Percentiles rank a stretch among this genome's conserved stretches.
Conservation (phyloP, 192 early-diverging fungal genomes). For the Phlyctochytrium planicorne region DNA sequence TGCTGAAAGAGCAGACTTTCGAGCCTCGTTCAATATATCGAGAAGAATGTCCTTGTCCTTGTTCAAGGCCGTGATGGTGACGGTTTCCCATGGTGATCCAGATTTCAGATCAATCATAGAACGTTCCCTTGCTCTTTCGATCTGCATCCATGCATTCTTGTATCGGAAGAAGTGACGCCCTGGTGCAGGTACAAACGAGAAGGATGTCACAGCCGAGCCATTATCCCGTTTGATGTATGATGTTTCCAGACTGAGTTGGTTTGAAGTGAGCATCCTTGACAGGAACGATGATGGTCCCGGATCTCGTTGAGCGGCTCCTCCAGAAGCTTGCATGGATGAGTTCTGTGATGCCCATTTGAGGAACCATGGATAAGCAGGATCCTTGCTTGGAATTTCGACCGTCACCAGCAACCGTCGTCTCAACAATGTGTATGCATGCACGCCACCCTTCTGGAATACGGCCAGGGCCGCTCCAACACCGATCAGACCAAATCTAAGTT, state of each 20-base stretch:
- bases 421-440: slow-evolving; percentile 64
- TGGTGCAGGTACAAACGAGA: slow-evolving; percentile 88
- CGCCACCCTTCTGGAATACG: slow-evolving; percentile 68
- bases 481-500: slow-evolving; percentile 71
- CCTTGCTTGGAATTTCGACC: slow-evolving; percentile 92
- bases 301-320: background rate
- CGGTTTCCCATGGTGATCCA: slow-evolving; percentile 92
- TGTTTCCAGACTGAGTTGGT: slow-evolving; percentile 24
- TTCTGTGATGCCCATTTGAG: slow-evolving; percentile 75
- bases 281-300: background rate
- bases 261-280: background rate
- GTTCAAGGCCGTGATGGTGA: slow-evolving; percentile 86
- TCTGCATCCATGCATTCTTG: slow-evolving; percentile 76
- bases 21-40: slow-evolving; percentile 77
- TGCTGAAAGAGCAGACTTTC: slow-evolving; percentile 74
- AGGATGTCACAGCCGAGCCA: slow-evolving; percentile 78
- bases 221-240: slow-evolving; percentile 85
- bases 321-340: background rate
- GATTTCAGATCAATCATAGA: slow-evolving; percentile 75
- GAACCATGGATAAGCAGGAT: slow-evolving; percentile 92
- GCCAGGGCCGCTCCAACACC: slow-evolving; percentile 84
- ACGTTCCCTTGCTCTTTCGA: slow-evolving; percentile 21
- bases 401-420: slow-evolving; percentile 82
- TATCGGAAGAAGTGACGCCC: slow-evolving; percentile 87
- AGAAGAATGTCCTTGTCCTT: slow-evolving; percentile 77